A percentile compares a stretch with the other conserved stretches of the same genome.
Evolutionary conservation across 805 yeast genomes (phyloP).

Genomic region (Metschnikowia koreensis): DNA sequence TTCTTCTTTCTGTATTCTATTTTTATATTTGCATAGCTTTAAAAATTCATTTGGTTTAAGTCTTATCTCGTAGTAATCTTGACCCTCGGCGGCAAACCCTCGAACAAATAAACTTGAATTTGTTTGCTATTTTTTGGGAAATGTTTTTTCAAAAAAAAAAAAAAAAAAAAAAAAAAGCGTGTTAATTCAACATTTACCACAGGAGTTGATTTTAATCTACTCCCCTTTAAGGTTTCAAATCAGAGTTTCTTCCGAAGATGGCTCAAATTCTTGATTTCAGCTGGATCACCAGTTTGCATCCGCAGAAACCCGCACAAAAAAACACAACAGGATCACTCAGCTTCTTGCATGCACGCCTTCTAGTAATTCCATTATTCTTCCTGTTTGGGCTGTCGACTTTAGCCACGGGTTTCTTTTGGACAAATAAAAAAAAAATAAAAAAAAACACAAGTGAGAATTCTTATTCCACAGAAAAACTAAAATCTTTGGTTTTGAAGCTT

Average conservation of each 20-base stretch:
- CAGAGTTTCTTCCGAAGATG: too few relatives aligned
- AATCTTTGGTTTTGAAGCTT: background rate
- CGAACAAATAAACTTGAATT: too few relatives aligned
- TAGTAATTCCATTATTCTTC: background rate
- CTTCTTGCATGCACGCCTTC: background rate
- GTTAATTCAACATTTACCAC: too few relatives aligned
- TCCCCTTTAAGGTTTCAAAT: too few relatives aligned
- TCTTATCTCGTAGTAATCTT: background rate
- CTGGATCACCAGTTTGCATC: background rate
- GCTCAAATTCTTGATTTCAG: background rate
- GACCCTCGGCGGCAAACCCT: background rate
- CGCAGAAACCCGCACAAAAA: background rate
- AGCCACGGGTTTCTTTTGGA: too few relatives aligned
- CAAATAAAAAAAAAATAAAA: too few relatives aligned
- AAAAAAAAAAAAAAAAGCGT: too few relatives aligned
- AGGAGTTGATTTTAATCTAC: too few relatives aligned
- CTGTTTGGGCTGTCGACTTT: background rate
- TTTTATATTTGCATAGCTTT: slow-evolving; percentile 16
- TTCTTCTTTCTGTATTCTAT: slow-evolving; percentile 16
- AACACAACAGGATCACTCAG: background rate
- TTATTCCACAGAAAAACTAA: too few relatives aligned
- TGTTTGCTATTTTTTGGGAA: too few relatives aligned
- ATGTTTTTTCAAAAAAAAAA: too few relatives aligned
- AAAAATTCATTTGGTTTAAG: slow-evolving; percentile 7
- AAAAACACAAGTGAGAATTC: too few relatives aligned